phyloP scores from a whole-genome alignment of 1,284 basidiomycete species.

The Malassezia obtusa region DNA sequence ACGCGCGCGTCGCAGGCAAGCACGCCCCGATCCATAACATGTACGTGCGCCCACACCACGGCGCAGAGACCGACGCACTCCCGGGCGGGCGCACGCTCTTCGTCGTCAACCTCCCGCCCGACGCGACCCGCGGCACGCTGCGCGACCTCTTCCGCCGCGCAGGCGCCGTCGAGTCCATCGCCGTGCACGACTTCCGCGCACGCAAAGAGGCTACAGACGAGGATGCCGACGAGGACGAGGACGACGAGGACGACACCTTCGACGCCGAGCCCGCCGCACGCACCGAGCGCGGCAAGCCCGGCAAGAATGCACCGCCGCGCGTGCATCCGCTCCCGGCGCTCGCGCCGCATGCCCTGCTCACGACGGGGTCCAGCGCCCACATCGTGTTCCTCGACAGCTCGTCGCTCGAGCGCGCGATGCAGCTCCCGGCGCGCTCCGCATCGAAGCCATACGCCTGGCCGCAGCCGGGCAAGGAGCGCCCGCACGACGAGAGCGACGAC shows the following conservation, averaged over 20 bases:
- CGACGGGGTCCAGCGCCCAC: constrained; percentile 29
- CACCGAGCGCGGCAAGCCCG: background rate
- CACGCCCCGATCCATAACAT: constrained; percentile 15
- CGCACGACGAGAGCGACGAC: background rate
- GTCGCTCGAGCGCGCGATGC: constrained; percentile 25
- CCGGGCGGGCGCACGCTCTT: constrained; percentile 38
- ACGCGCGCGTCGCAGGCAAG: background rate
- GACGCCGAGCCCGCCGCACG: background rate
- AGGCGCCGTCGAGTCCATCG: constrained; percentile 26
- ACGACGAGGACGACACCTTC: constrained; percentile 11
- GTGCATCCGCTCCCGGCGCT: constrained; percentile 22
- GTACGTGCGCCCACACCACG: constrained; percentile 19
- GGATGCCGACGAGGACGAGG: background rate
- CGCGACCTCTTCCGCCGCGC: constrained; percentile 30
- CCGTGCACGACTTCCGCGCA: constrained; percentile 12
- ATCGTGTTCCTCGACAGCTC: constrained; percentile 35
- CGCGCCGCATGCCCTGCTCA: constrained; percentile 21
- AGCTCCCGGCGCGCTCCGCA: constrained; percentile 7
- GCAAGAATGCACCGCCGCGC: constrained; percentile 18
- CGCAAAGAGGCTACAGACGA: background rate
- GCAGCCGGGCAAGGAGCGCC: background rate
- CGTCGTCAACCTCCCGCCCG: constrained; percentile 37
- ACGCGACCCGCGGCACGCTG: constrained; percentile 30
- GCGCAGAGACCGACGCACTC: background rate
- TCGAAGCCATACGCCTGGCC: constrained; percentile 15